Evolutionary conservation across 352 stramenopile genomes (phyloP), one percentile per base, ranked within the genome.

Genomic region (Phytophthora crassamura): DNA sequence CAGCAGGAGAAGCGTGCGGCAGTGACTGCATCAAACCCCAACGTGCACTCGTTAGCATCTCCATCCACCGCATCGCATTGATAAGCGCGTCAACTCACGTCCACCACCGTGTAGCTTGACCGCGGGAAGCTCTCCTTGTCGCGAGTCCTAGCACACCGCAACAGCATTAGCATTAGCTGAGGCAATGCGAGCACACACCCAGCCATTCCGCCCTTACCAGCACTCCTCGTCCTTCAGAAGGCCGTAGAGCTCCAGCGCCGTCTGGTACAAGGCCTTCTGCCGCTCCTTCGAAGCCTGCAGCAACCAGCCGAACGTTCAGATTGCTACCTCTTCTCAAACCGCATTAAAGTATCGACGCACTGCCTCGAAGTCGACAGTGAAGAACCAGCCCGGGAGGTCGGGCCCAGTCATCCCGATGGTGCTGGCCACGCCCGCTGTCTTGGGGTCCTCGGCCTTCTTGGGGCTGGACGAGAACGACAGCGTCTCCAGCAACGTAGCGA

Each of bases 121-220:
- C 82, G 79, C 1, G 84, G 84, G 53, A 91, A 93, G 59, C 84
- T 93, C 16, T 93, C 84, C 59, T 90, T 90, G 57, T 93, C 84
- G 4, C 82, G 84, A 14, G 63, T 86, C 84, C 84, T 91, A 52
- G 10, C 25, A 34, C 8, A 35, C 16, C 28, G 7, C 16, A 46
- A 60, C 28, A 16, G 35, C 32, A 53, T 18, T 15, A 8, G 12
- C 15, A 7, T 9, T 34, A 49, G 14, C 16, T 25, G 14, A 12
- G 35, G 48, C 28, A 64, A 20, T 4, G 33, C 3, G 45, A 14
- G 10, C 16, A 42, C 34, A 9, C 9, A 30, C 5, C 25, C 12
- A 22, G 12, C 11, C 10, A 10, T 50, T 25, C 5, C 22, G 22
- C 22, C 22, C 55, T 35, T 69, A 91, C 82, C 83, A 93, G 67